Conservation (phyloP, 2,329 filamentous ascomycete genomes). For the Cyanodermella asteris region DNA sequence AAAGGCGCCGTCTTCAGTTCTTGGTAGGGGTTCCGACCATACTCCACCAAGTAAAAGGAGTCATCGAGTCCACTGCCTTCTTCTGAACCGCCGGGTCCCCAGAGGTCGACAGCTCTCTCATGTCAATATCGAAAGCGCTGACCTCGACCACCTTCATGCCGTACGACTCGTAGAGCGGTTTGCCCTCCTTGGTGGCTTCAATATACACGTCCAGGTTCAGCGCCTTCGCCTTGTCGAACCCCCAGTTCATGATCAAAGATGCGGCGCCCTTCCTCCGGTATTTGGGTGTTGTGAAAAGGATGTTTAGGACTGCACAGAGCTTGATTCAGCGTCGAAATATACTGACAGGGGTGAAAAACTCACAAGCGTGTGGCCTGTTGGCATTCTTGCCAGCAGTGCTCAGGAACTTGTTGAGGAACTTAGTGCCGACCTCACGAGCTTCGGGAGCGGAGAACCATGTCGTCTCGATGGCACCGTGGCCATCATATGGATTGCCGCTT, state of each 20-base stretch:
- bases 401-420: slow-evolving; percentile 6
- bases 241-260: slow-evolving; percentile 10
- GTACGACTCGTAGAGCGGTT: too few relatives aligned
- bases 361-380: slow-evolving; percentile 8
- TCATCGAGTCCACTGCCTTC: too few relatives aligned
- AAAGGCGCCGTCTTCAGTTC: too few relatives aligned
- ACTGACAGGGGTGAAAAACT: slow-evolving; percentile 2
- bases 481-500: slow-evolving; percentile 12
- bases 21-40: too few relatives aligned
- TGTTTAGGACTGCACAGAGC: slow-evolving; percentile 9
- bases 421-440: slow-evolving; percentile 6
- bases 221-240: slow-evolving; percentile 9
- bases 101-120: too few relatives aligned
- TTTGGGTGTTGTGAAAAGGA: slow-evolving; percentile 10
- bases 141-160: too few relatives aligned
- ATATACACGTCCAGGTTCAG: slow-evolving; percentile 10
- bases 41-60: too few relatives aligned
- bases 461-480: slow-evolving; percentile 4
- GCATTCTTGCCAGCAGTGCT: slow-evolving; percentile 5
- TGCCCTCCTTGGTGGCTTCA: slow-evolving; percentile 9
- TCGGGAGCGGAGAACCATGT: slow-evolving; percentile 14
- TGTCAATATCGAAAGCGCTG: too few relatives aligned
- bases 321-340: background rate
- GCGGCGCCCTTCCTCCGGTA: slow-evolving; percentile 10
- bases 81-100: too few relatives aligned